Evolutionary conservation across 306 rosid species (phyloP), one percentile per base, ranked within the genome.

Genomic region (Ochetophila trinervis): DNA sequence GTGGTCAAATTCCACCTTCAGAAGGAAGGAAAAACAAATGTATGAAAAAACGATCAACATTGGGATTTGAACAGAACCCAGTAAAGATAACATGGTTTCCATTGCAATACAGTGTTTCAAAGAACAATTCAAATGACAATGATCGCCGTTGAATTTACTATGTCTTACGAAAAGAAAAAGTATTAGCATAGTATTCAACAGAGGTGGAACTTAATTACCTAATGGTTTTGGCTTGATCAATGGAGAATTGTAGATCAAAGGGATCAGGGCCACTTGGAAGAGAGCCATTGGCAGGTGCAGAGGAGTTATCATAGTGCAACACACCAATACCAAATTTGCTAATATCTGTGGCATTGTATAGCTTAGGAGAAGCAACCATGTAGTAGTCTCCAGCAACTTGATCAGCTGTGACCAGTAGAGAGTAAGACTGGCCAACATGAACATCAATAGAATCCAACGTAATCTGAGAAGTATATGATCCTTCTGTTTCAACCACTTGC

Each of bases 381-480:
- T 76, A 84, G 36, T 80, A 86, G 57, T 82, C 92, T 32, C 78
- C 68, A 18, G 67, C 74, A 59, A 10, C 49, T 70, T 85, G 88
- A 60, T 82, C 53, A 24, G 84, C 80, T n/a, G 84, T 82, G 67
- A 89, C 85, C 60, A 89, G 88, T 58, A 89, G 83, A 32, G 84
- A 78, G 73, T 84, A 86, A 66, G 96, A 86, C 78, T 89, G 88
- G 27, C 96, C 96, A n/a, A 89, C 83, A 66, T 89, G 96, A 53
- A 84, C 80, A 74, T 84, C 92, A 59, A 89, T 82, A 59, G 90
- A 78, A n/a, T 82, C 82, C 63, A 84, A 16, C 36, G 53, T 22
- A 19, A 75, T 82, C 65, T 80, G 75, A 70, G 68, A 70, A 8
- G 80, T 82, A 63, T 86, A 82, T 23, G 90, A 89, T 42, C 96